Conservation (phyloP, 495 filamentous ascomycete genomes). For the Pseudomonodictys pantanalensis region DNA sequence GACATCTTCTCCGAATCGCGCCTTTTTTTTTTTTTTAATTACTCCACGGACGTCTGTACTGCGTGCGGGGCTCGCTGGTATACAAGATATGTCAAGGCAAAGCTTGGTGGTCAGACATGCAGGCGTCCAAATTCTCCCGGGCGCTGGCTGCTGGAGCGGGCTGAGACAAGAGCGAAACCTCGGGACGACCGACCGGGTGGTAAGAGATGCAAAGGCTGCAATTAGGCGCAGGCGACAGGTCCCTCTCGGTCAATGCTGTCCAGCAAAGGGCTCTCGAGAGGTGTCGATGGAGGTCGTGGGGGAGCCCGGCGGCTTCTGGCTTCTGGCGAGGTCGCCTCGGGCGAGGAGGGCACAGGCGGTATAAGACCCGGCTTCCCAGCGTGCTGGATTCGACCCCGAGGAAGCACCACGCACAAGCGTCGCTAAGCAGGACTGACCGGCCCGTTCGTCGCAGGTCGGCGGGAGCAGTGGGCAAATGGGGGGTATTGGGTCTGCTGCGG, state of each 20-base stretch:
- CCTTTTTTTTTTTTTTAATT: too few relatives aligned
- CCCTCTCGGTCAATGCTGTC: too few relatives aligned
- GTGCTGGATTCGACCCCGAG: not conserved
- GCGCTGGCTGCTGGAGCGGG: not conserved
- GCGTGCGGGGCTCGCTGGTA: not conserved
- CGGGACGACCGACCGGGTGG: slow-evolving; percentile 27
- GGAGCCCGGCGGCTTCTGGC: not conserved
- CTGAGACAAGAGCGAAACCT: slow-evolving; percentile 30
- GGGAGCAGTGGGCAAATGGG: not conserved
- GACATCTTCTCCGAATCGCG: too few relatives aligned
- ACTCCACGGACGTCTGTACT: too few relatives aligned
- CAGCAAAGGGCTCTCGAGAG: not conserved
- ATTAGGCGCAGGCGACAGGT: slow-evolving; percentile 5
- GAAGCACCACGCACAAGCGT: slow-evolving; percentile 5
- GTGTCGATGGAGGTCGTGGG: not conserved
- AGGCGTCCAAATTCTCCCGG: slow-evolving; percentile 4
- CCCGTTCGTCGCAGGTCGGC: slow-evolving; percentile 3
- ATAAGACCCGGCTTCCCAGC: not conserved
- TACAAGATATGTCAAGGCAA: not conserved
- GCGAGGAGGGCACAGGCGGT: too few relatives aligned
- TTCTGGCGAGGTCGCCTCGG: too few relatives aligned
- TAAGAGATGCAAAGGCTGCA: slow-evolving; percentile 4
- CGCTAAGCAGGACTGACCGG: slow-evolving; percentile 1
- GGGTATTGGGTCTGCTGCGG: not conserved
- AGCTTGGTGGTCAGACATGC: slow-evolving; percentile 22